Conservation (phyloP, 176 grass and related monocot species). For the Lolium rigidum region DNA sequence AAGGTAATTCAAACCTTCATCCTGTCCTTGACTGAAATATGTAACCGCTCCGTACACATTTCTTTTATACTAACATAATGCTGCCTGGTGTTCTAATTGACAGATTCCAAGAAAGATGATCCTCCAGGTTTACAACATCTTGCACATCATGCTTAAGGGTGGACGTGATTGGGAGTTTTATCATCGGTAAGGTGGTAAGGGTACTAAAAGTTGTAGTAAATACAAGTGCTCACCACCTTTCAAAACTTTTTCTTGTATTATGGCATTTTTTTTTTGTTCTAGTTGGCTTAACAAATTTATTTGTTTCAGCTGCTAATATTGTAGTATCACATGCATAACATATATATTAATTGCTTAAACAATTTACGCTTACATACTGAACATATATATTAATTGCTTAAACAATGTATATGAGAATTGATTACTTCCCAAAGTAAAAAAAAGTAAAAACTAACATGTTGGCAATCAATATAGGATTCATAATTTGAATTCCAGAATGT, state of each 20-base stretch:
- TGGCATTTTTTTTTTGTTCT: not conserved
- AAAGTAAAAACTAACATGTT: constrained; percentile 28
- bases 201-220: constrained; percentile 28
- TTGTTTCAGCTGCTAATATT: not conserved
- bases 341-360: not conserved
- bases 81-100: constrained; percentile 36
- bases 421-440: not conserved
- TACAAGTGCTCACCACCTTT: constrained; percentile 6
- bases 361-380: not conserved
- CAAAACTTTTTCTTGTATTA: constrained; percentile 24
- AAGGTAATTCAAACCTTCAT: constrained; percentile 71
- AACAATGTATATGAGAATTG: constrained; percentile 13
- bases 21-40: constrained; percentile 17
- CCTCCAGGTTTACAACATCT: constrained; percentile 93
- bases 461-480: constrained; percentile 10
- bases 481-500: not conserved
- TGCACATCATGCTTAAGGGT: constrained; percentile 87
- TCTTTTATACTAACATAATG: constrained; percentile 18
- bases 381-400: constrained; percentile 13
- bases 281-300: constrained; percentile 17
- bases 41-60: not conserved
- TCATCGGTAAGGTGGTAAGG: constrained; percentile 85
- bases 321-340: constrained; percentile 3
- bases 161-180: constrained; percentile 98
- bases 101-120: constrained; percentile 99